Conservation (phyloP, 2,329 filamentous ascomycete genomes). For the Sporothrix pseudoabietina region DNA sequence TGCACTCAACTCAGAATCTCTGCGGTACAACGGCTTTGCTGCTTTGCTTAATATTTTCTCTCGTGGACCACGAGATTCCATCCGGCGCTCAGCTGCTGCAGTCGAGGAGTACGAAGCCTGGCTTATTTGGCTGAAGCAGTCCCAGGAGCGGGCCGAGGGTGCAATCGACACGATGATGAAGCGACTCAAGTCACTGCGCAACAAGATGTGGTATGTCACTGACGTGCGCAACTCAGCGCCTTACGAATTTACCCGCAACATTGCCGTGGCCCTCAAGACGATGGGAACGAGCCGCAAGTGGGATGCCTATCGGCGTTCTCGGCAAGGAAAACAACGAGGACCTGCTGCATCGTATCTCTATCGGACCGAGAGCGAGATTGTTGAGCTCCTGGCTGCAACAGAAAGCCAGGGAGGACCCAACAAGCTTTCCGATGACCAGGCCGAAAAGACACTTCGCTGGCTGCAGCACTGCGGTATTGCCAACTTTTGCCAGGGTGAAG, state of each 20-base stretch:
- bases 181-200: constrained; percentile 72
- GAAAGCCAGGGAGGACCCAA: constrained; percentile 87
- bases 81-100: constrained; percentile 68
- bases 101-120: constrained; percentile 79
- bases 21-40: constrained; percentile 69
- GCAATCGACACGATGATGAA: constrained; percentile 75
- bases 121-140: constrained; percentile 82
- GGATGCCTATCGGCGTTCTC: constrained; percentile 52
- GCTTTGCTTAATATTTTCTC: constrained; percentile 74
- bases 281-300: constrained; percentile 67
- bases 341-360: constrained; percentile 67
- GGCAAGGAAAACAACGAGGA: constrained; percentile 52
- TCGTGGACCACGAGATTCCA: constrained; percentile 68
- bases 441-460: constrained; percentile 82
- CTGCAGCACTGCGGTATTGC: constrained; percentile 78
- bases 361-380: constrained; percentile 79
- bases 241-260: constrained; percentile 84
- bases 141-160: constrained; percentile 74
- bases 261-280: constrained; percentile 83
- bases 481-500: constrained; percentile 93
- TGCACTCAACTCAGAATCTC: constrained; percentile 59
- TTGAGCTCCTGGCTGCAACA: constrained; percentile 81
- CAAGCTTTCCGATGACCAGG: constrained; percentile 94
- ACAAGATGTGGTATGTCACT: constrained; percentile 99
- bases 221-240: constrained; percentile 87